Conservation (phyloP, 2,329 filamentous ascomycete species). For the Westerdykella aurantiaca region DNA sequence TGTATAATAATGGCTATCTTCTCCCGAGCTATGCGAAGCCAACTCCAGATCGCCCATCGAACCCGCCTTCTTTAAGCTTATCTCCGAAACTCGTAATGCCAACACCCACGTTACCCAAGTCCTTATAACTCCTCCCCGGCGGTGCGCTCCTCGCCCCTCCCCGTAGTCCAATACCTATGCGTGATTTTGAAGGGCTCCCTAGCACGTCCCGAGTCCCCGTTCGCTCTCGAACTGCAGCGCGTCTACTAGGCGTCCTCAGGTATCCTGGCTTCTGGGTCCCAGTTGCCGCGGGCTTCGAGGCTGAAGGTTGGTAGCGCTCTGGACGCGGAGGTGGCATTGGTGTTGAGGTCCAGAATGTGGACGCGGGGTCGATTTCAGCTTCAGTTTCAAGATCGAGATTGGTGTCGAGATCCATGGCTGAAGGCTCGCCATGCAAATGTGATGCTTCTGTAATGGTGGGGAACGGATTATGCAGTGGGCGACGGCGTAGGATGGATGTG, state of each 20-base stretch:
- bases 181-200: constrained; percentile 20
- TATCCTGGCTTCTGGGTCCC: constrained; percentile 32
- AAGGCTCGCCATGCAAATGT: background rate
- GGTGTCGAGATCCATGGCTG: constrained; percentile 10
- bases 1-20: background rate
- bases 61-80: constrained; percentile 27
- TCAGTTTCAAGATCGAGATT: constrained; percentile 3
- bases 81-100: constrained; percentile 30
- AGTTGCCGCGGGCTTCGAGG: constrained; percentile 14
- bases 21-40: background rate
- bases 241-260: constrained; percentile 44
- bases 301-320: constrained; percentile 3
- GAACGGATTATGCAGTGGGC: background rate
- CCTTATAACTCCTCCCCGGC: constrained; percentile 10
- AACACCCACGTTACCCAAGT: constrained; percentile 1
- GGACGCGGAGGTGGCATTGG: constrained; percentile 14
- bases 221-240: constrained; percentile 26
- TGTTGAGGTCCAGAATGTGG: constrained; percentile 25
- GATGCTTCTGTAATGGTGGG: background rate
- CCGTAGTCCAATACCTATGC: constrained; percentile 5
- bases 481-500: constrained; percentile 8
- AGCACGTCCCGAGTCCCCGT: constrained; percentile 26
- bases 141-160: constrained; percentile 27
- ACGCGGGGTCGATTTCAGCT: constrained; percentile 6
- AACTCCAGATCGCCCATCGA: constrained; percentile 8